Percentiles rank a stretch among this genome's conserved stretches.
Evolutionary conservation across 2,329 filamentous ascomycete genomes (phyloP).

Genomic region (Gyromitra esculenta): DNA sequence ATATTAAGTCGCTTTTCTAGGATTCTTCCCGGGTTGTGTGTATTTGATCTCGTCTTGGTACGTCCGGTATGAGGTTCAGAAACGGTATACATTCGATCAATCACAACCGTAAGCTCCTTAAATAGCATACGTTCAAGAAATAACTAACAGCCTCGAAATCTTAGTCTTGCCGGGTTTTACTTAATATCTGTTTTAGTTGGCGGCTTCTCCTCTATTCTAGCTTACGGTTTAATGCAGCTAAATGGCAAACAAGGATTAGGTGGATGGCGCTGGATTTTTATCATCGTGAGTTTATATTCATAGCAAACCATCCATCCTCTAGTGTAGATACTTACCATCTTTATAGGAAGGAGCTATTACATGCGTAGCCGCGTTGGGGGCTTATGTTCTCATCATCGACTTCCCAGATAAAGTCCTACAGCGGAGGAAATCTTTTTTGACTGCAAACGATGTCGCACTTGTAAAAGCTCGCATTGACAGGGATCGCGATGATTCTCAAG

Average conservation of each 20-base stretch:
- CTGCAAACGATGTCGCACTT: slow-evolving; percentile 62
- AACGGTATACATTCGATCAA: slow-evolving; percentile 51
- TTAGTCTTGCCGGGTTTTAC: slow-evolving; percentile 67
- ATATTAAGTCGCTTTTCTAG: slow-evolving; percentile 59
- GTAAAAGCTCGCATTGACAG: slow-evolving; percentile 63
- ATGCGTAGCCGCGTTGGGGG: slow-evolving; percentile 64
- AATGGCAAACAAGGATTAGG: slow-evolving; percentile 62
- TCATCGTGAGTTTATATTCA: slow-evolving; percentile 46
- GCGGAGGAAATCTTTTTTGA: slow-evolving; percentile 64
- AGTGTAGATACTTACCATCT: neutral
- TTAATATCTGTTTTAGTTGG: slow-evolving; percentile 73
- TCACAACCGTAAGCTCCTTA: slow-evolving; percentile 30
- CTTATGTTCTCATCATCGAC: slow-evolving; percentile 71
- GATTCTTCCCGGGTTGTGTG: slow-evolving; percentile 76
- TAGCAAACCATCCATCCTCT: neutral
- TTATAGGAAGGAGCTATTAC: slow-evolving; percentile 64
- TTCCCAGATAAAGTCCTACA: slow-evolving; percentile 69
- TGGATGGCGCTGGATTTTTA: slow-evolving; percentile 76
- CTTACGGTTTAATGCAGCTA: slow-evolving; percentile 70
- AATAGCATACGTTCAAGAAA: slow-evolving; percentile 62
- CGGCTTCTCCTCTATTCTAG: slow-evolving; percentile 74
- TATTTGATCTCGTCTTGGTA: slow-evolving; percentile 81
- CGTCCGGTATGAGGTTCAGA: slow-evolving; percentile 67
- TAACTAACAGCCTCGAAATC: slow-evolving; percentile 65
- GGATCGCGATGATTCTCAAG: slow-evolving; percentile 67